A percentile compares a stretch with the other conserved stretches of the same genome.
These are phyloP conservation scores for Euphorbia lathyris DNA, from an alignment of 345 rosid species.

Conservation along the genomic window DNA sequence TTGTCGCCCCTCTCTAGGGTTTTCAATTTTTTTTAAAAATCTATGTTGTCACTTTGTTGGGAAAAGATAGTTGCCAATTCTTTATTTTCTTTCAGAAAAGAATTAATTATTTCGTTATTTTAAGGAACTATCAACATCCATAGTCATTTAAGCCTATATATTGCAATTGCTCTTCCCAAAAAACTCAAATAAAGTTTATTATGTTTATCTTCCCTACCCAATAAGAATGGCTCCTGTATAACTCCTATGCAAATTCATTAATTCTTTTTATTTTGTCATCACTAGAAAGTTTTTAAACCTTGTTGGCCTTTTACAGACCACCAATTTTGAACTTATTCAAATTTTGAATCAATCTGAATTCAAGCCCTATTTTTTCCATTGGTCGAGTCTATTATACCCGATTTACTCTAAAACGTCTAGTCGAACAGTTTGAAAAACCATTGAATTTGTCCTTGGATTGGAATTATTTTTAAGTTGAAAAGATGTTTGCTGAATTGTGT, in stretches of 20 bases:
- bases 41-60: constrained; percentile 11
- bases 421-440: neutral
- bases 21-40: constrained; percentile 12
- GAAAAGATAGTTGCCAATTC: constrained; percentile 2
- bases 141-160: constrained; percentile 18
- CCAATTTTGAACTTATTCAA: constrained; percentile 9
- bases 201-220: constrained; percentile 7
- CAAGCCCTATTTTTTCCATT: no score
- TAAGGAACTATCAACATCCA: constrained; percentile 20
- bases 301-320: constrained; percentile 28
- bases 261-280: neutral
- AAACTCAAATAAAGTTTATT: constrained; percentile 9
- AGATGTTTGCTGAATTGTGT: neutral
- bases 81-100: neutral
- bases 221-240: constrained; percentile 14
- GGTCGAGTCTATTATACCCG: no score
- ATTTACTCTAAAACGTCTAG: no score
- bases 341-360: constrained; percentile 4
- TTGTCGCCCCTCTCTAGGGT: constrained; percentile 19
- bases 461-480: neutral
- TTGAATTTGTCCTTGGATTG: neutral
- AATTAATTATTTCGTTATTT: neutral
- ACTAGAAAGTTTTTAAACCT: constrained; percentile 14
- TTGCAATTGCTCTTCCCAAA: constrained; percentile 13
- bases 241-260: constrained; percentile 10